Evolutionary conservation across 2,329 filamentous ascomycete genomes (phyloP), one percentile per base, ranked within the genome.

Genomic region (Aspergillus glaucus): DNA sequence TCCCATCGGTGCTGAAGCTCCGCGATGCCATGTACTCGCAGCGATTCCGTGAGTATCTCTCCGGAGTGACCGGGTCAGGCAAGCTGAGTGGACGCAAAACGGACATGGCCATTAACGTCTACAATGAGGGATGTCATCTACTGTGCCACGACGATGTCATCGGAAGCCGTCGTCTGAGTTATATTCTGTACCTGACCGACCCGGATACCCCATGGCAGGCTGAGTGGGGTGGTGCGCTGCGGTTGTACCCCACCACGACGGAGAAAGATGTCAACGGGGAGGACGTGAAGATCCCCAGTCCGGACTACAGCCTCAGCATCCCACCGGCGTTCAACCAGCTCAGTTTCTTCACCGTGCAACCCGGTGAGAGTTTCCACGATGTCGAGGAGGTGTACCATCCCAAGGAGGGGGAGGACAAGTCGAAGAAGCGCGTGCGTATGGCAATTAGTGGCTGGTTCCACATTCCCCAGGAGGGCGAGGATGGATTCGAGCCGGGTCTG

Each of bases 361-460:
- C 93, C 0, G 93, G 93, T n/a, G 85, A 95, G 78, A 97, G 92
- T 68, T 98, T 97, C 71, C 93, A 98, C 71, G 93, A 98, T 67
- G 93, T 98, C 48, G 92, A 97, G 72, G 93, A 98, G 72, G 93
- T 98, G 4, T 97, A 96, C 71, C 83, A 87, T 65, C 78, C 82
- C 61, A 75, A 73, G 55, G 77, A 65, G 51, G 75, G 74, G 64
- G 79, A 74, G 60, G 80, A 81, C 69, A 79, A 83, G 47, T 79
- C 78, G 64, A 82, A 78, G 67, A 79, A 63, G 52, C 65, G 71
- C 7, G 82, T 96, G 44, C 85, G 93, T 57, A 97, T 98, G 92
- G 93, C 93, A 45, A 95, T 98, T 64, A 95, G 89, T 65, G 93
- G 93, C 46, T 98, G 93, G 93, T 98, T 94, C 69, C 93, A 98